These are phyloP conservation scores for Ogataea nonfermentans DNA, from an alignment of 805 yeast species.

Conservation along the genomic window DNA sequence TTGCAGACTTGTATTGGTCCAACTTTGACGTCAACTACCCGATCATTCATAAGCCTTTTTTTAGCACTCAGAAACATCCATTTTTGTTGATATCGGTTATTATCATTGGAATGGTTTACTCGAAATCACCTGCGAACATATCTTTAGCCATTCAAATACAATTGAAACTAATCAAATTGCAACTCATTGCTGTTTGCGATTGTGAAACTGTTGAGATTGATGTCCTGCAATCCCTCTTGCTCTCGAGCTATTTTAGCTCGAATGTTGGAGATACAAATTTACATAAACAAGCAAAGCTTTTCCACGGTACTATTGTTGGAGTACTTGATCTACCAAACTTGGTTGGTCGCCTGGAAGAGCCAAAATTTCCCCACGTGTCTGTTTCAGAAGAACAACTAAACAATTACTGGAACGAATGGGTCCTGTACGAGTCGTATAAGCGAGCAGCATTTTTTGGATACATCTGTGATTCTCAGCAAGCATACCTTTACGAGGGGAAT, in stretches of 20 bases:
- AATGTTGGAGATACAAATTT: constrained; percentile 24
- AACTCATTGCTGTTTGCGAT: constrained; percentile 18
- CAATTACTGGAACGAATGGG: constrained; percentile 45
- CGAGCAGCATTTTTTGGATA: constrained; percentile 42
- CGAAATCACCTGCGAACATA: constrained; percentile 12
- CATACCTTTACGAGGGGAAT: constrained; percentile 34
- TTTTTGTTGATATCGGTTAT: constrained; percentile 22
- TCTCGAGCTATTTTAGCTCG: constrained; percentile 26
- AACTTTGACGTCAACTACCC: constrained; percentile 39
- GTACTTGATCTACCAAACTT: constrained; percentile 26
- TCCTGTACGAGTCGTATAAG: constrained; percentile 43
- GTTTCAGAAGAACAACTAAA: constrained; percentile 2
- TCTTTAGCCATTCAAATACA: constrained; percentile 23
- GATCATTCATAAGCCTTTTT: constrained; percentile 38
- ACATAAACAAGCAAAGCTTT: constrained; percentile 14
- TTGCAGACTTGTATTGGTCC: constrained; percentile 35
- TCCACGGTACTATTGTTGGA: constrained; percentile 15
- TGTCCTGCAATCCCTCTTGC: constrained; percentile 26
- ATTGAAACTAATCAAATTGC: constrained; percentile 17
- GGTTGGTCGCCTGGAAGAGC: constrained; percentile 22
- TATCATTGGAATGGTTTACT: constrained; percentile 25
- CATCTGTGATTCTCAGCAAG: constrained; percentile 40
- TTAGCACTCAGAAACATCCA: constrained; percentile 16
- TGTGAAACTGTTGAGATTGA: constrained; percentile 19
- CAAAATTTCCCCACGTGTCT: constrained; percentile 10